Conservation (phyloP, 371 early-diverging fungal species). For the Mucor ambiguus region DNA sequence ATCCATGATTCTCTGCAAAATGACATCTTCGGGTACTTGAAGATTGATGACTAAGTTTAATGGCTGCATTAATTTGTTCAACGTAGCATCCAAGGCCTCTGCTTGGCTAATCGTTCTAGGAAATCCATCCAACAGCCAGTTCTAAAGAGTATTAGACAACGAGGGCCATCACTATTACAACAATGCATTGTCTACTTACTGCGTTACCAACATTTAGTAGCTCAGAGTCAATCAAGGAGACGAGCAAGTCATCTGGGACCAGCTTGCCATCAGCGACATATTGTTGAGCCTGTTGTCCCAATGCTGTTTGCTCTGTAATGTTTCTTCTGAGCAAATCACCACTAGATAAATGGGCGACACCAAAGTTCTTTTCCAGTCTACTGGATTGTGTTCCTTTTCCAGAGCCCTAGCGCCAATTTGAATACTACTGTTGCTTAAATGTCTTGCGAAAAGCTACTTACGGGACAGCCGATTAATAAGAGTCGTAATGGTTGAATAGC, state of each 20-base stretch:
- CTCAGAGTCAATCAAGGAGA: slow-evolving; percentile 74
- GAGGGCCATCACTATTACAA: neutral
- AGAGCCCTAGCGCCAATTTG: slow-evolving; percentile 57
- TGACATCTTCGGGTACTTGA: slow-evolving; percentile 90
- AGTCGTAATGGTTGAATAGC: slow-evolving; percentile 55
- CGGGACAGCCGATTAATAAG: slow-evolving; percentile 64
- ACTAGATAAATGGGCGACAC: slow-evolving; percentile 71
- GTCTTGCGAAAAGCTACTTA: slow-evolving; percentile 30
- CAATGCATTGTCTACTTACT: slow-evolving; percentile 23
- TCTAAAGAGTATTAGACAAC: slow-evolving; percentile 27
- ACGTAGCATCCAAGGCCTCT: slow-evolving; percentile 67
- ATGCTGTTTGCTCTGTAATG: slow-evolving; percentile 66
- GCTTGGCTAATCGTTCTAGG: slow-evolving; percentile 94
- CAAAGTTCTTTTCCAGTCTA: slow-evolving; percentile 71
- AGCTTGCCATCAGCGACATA: slow-evolving; percentile 61
- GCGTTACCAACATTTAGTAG: slow-evolving; percentile 54
- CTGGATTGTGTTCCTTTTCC: slow-evolving; percentile 91
- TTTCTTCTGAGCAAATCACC: slow-evolving; percentile 85
- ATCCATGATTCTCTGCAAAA: slow-evolving; percentile 89
- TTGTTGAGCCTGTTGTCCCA: slow-evolving; percentile 69
- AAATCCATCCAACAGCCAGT: slow-evolving; percentile 96
- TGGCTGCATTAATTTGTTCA: slow-evolving; percentile 58
- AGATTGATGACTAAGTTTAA: slow-evolving; percentile 88
- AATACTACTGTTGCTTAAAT: neutral
- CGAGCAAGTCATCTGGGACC: slow-evolving; percentile 82